Base-by-base conservation (phyloP, 2,329 filamentous ascomycete genomes). In the Monilinia aucupariae region DNA sequence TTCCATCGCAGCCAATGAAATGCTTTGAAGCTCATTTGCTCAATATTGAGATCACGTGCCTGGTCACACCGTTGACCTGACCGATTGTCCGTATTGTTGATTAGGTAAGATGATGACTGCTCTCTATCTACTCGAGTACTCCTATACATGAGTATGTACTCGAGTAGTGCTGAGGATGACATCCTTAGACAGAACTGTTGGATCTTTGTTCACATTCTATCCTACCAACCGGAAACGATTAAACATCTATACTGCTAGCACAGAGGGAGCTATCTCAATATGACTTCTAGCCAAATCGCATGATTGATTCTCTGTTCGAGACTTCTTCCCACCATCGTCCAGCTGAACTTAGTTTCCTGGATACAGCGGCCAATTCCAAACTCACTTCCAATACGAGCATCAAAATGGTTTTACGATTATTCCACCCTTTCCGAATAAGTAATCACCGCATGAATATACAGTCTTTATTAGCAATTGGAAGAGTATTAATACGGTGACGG, bases 321-420 rank as follows among this genome's bases (percentile, higher is more conserved):
- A 37, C 45, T 47, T 34, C 15, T 30, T 48, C 32, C n/a, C 25
- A 27, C 43, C 45, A 20, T 32, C 22, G 32, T 47, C 37, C 32
- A 55, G 15, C 32, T 13, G 25, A 48, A 55, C 34, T 45, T 56
- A 25, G 20, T 49, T 43, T 32, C 37, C 10, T 58, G 32, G 9
- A 62, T 45, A 22, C 43, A 43, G 50, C 17, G 8, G 50, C 25
- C 52, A 58, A 15, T 47, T 32, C 54, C 47, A 30, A 15, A n/a
- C 30, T 41, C 55, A n/a, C 22, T 47, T 13, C n/a, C 49, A 34
- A 56, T 41, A 65, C 53, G 60, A 63, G 53, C 62, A 64, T 66
- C 78, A 82, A 79, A 66, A 84, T 84, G 82, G 74, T 77, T 76
- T 77, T 74, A 71, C 73, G 75, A 76, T 73, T 79, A 70, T 76